Conservation (phyloP, 140 eudicot species). For the Artemisia princeps region DNA sequence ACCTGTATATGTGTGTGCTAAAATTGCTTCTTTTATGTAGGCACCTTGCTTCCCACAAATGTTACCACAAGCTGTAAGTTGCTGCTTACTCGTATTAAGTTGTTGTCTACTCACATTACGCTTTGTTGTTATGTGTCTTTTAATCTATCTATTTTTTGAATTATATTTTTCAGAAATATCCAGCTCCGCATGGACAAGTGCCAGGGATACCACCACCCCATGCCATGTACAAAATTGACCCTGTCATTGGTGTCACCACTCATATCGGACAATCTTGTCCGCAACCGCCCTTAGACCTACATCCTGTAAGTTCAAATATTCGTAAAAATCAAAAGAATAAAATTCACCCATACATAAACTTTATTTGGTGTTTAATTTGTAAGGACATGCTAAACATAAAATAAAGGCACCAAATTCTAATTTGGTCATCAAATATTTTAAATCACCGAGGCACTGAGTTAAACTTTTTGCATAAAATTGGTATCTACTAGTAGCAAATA, state of each 20-base stretch:
- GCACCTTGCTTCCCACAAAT: conserved; percentile 54
- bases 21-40: conserved; percentile 23
- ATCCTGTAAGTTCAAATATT: conserved; percentile 43
- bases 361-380: background rate
- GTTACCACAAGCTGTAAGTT: conserved; percentile 48
- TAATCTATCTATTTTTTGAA: background rate
- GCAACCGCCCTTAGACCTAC: conserved; percentile 57
- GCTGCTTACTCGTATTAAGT: background rate
- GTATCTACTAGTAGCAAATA: too few species aligned
- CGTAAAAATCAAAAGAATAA: background rate
- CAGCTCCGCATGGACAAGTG: conserved; percentile 49
- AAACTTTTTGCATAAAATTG: too few species aligned
- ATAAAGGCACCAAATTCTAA: too few species aligned
- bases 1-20: background rate
- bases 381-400: background rate
- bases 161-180: conserved; percentile 45
- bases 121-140: background rate
- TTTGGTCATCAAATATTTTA: too few species aligned
- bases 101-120: background rate
- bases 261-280: conserved; percentile 31
- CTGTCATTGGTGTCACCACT: conserved; percentile 32
- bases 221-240: conserved; percentile 59
- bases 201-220: conserved; percentile 78
- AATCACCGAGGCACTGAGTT: too few species aligned
- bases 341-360: background rate